Conservation (phyloP, 305 asterid genomes). For the Fraxinus ornus region DNA sequence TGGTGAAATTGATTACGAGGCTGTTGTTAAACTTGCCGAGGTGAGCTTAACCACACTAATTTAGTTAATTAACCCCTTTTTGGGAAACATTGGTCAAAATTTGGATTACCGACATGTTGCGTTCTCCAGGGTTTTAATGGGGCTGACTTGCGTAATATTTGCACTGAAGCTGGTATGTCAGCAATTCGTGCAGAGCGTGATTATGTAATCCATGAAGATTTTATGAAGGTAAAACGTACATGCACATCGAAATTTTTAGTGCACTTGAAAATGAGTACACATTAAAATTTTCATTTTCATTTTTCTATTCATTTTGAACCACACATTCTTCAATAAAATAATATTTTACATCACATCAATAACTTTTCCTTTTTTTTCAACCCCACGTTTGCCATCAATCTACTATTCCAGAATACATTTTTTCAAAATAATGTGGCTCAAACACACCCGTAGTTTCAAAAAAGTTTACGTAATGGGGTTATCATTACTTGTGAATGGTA, state of each 20-base stretch:
- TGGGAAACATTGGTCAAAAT: background rate
- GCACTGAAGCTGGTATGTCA: slow-evolving; percentile 91
- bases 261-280: background rate
- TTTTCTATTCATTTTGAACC: too few species aligned
- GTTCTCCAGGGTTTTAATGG: slow-evolving; percentile 74
- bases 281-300: too few species aligned
- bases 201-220: slow-evolving; percentile 96
- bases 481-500: background rate
- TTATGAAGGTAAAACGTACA: slow-evolving; percentile 66
- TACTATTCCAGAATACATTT: too few species aligned
- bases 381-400: too few species aligned
- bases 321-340: too few species aligned
- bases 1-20: slow-evolving; percentile 96
- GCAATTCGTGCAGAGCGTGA: slow-evolving; percentile 93
- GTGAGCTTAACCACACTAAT: slow-evolving; percentile 32
- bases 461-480: background rate
- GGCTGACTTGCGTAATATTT: slow-evolving; percentile 80
- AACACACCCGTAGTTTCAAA: background rate
- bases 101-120: background rate
- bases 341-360: too few species aligned
- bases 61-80: background rate
- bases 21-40: slow-evolving; percentile 97
- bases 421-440: too few species aligned
- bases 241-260: background rate
- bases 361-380: too few species aligned